Conservation (phyloP, 1,284 basidiomycete species). For the Austroboletus sp. region DNA sequence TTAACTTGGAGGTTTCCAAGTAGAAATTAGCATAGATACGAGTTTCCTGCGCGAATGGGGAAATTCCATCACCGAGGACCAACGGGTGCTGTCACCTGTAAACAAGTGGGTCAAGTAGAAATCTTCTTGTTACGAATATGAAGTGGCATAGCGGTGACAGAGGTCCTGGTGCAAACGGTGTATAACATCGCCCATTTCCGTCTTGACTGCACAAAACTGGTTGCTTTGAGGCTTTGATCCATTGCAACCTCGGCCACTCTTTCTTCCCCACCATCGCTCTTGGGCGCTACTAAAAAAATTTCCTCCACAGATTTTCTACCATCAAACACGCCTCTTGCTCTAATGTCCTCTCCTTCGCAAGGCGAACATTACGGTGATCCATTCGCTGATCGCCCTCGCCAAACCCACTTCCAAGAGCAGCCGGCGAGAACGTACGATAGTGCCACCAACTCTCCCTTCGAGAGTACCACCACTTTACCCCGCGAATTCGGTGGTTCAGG, state of each 20-base stretch:
- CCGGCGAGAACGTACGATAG: conserved; percentile 37
- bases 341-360: conserved; percentile 46
- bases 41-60: neutral
- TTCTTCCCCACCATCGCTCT: conserved; percentile 7
- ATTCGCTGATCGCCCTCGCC: conserved; percentile 59
- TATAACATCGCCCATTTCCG: conserved; percentile 34
- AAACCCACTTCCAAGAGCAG: conserved; percentile 56
- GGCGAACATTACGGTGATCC: conserved; percentile 51
- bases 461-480: conserved; percentile 51
- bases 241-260: conserved; percentile 14
- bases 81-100: neutral
- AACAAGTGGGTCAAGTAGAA: neutral
- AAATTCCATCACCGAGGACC: neutral
- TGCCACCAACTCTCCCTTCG: conserved; percentile 40
- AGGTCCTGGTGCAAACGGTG: conserved; percentile 28
- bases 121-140: neutral
- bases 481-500: conserved; percentile 44
- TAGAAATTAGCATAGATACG: conserved; percentile 7
- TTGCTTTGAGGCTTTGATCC: conserved; percentile 12
- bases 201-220: conserved; percentile 27
- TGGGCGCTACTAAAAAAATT: conserved; percentile 8
- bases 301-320: conserved; percentile 8
- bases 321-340: conserved; percentile 3
- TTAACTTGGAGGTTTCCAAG: conserved; percentile 6
- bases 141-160: conserved; percentile 24